phyloP scores from a whole-genome alignment of 257 asterid genomes.

The Cynanchum wilfordii region DNA sequence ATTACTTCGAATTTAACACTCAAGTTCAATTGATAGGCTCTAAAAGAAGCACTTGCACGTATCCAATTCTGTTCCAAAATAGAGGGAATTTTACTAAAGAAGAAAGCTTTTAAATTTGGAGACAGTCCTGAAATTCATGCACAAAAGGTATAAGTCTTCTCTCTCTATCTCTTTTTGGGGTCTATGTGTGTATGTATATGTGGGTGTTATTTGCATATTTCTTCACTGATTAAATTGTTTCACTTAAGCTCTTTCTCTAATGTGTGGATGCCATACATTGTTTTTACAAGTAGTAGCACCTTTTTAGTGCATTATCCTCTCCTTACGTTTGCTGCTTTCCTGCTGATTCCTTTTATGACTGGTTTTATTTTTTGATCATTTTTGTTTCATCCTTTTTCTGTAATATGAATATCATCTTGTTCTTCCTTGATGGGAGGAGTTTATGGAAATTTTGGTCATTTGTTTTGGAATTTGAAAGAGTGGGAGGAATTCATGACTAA shows the following conservation, averaged over 20 bases:
- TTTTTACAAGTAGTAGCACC: neutral
- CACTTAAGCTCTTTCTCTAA: neutral
- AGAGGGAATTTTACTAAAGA: constrained; percentile 79
- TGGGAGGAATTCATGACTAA: constrained; percentile 10
- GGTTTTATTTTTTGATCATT: neutral
- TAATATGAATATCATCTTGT: neutral
- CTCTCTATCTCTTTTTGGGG: neutral
- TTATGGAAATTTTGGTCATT: neutral
- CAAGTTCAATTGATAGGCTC: constrained; percentile 43
- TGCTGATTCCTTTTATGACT: neutral
- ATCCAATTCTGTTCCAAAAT: constrained; percentile 80
- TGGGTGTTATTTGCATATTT: too few species aligned
- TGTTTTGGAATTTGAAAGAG: neutral
- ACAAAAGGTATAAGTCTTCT: constrained; percentile 56
- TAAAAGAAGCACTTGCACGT: constrained; percentile 73
- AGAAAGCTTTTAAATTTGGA: constrained; percentile 65
- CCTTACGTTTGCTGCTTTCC: neutral
- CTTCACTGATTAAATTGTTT: neutral
- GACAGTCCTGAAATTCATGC: constrained; percentile 78
- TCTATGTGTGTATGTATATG: neutral
- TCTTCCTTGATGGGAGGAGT: neutral
- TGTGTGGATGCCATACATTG: neutral
- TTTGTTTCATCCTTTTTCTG: neutral
- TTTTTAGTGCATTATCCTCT: neutral
- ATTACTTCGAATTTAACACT: constrained; percentile 21